Conservation (phyloP, 345 rosid species). For the Eutrema yunnanense region DNA sequence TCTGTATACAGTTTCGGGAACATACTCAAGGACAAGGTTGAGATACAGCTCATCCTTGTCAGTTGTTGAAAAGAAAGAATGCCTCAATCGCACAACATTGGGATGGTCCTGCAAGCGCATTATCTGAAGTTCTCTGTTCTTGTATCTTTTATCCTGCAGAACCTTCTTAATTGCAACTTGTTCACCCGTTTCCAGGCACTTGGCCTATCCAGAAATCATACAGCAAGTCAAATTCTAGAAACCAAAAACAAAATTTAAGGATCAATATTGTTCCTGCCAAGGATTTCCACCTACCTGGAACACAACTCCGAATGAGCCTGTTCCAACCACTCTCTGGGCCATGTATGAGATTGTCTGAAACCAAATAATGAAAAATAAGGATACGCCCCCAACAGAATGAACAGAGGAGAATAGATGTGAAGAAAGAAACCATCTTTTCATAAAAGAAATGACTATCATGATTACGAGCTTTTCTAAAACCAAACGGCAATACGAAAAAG, state of each 20-base stretch:
- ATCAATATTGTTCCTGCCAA: not conserved
- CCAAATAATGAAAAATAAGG: conserved; percentile 4
- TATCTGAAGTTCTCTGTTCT: conserved; percentile 96
- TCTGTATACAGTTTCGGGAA: conserved; percentile 86
- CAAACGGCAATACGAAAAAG: not conserved
- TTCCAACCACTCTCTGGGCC: conserved; percentile 94
- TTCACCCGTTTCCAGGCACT: conserved; percentile 95
- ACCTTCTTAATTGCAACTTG: conserved; percentile 97
- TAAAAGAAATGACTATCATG: not conserved
- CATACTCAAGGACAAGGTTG: conserved; percentile 88
- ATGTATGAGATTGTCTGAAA: conserved; percentile 83
- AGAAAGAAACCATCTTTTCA: not conserved
- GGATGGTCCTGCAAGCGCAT: conserved; percentile 87
- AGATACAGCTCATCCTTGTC: conserved; percentile 90
- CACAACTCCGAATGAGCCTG: conserved; percentile 95
- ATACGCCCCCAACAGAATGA: not conserved
- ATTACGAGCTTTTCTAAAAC: not conserved
- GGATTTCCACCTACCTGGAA: conserved; percentile 53
- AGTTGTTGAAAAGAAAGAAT: conserved; percentile 87
- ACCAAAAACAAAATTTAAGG: not conserved
- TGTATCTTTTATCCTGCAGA: conserved; percentile 96
- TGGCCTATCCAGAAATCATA: conserved; percentile 54
- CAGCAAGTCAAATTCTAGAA: not conserved
- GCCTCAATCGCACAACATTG: conserved; percentile 75
- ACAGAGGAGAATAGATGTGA: not conserved